phyloP scores from a whole-genome alignment of 2,329 filamentous ascomycete genomes.

The Blastomyces gilchristii region DNA sequence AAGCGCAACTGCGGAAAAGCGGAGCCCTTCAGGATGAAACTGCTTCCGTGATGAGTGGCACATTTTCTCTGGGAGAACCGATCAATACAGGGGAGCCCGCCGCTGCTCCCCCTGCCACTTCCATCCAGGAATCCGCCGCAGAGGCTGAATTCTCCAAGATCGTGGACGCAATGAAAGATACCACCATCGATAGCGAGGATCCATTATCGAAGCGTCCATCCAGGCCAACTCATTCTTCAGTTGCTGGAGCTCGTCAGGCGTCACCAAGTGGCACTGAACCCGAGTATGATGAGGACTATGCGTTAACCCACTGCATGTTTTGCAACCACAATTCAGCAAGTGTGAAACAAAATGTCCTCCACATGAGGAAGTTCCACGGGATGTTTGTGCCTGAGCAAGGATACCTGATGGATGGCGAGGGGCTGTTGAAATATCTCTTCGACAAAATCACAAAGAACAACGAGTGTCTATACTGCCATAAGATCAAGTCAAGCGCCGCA shows the following conservation, averaged over 20 bases:
- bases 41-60: conserved; percentile 68
- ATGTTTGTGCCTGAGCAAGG: conserved; percentile 90
- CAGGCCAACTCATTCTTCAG: conserved; percentile 32
- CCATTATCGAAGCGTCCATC: conserved; percentile 31
- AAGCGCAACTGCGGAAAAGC: conserved; percentile 41
- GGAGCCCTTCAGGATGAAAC: conserved; percentile 52
- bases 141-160: conserved; percentile 66
- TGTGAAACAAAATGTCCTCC: conserved; percentile 63
- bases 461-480: conserved; percentile 82
- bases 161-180: conserved; percentile 63
- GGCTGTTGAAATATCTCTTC: conserved; percentile 67
- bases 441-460: conserved; percentile 68
- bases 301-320: conserved; percentile 62
- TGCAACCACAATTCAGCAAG: conserved; percentile 78
- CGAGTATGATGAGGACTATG: conserved; percentile 32
- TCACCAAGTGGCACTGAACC: conserved; percentile 14
- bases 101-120: conserved; percentile 18
- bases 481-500: conserved; percentile 63
- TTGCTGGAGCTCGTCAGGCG: conserved; percentile 23
- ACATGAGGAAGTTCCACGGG: conserved; percentile 89
- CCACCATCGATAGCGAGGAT: conserved; percentile 46
- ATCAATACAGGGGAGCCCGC: conserved; percentile 32
- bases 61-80: conserved; percentile 81
- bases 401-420: conserved; percentile 73
- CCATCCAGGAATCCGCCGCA: conserved; percentile 38